Percentiles rank a stretch among this genome's conserved stretches.
Evolutionary conservation across 2,329 filamentous ascomycete species (phyloP).

Genomic region (Stagonosporopsis chrysanthemi): DNA sequence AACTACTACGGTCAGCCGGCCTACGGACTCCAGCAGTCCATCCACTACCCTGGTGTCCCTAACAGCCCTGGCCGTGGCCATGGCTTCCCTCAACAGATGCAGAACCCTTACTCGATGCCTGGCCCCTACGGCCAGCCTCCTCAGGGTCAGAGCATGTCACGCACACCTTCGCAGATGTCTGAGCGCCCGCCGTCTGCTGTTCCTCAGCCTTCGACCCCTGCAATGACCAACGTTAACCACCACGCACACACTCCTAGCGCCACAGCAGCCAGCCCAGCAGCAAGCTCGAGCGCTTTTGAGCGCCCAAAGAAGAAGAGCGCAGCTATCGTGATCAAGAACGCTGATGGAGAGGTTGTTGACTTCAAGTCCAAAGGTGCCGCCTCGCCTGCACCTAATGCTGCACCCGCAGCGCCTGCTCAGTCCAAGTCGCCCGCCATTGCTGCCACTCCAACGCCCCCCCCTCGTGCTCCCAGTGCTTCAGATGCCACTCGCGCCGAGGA

Average conservation of each 20-base stretch:
- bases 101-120: slow-evolving; percentile 57
- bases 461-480: slow-evolving; percentile 71
- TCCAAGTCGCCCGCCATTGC: slow-evolving; percentile 70
- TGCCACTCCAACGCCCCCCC: slow-evolving; percentile 72
- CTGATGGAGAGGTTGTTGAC: slow-evolving; percentile 77
- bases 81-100: slow-evolving; percentile 57
- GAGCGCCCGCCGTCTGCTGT: slow-evolving; percentile 69
- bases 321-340: slow-evolving; percentile 84
- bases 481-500: slow-evolving; percentile 71
- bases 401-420: slow-evolving; percentile 57
- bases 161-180: slow-evolving; percentile 63
- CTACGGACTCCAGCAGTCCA: slow-evolving; percentile 54
- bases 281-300: slow-evolving; percentile 68
- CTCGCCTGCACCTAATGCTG: slow-evolving; percentile 50
- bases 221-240: slow-evolving; percentile 51
- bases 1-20: slow-evolving; percentile 57
- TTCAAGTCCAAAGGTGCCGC: slow-evolving; percentile 55
- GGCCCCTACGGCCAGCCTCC: slow-evolving; percentile 62
- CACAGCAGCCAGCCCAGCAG: slow-evolving; percentile 65
- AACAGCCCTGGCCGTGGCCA: slow-evolving; percentile 54
- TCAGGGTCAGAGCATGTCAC: slow-evolving; percentile 69
- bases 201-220: slow-evolving; percentile 66
- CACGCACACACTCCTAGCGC: slow-evolving; percentile 65
- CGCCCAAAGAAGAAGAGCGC: slow-evolving; percentile 72
- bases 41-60: slow-evolving; percentile 56